Evolutionary conservation across 2,329 filamentous ascomycete genomes (phyloP), one percentile per base, ranked within the genome.

Genomic region (Neocucurbitaria cava): DNA sequence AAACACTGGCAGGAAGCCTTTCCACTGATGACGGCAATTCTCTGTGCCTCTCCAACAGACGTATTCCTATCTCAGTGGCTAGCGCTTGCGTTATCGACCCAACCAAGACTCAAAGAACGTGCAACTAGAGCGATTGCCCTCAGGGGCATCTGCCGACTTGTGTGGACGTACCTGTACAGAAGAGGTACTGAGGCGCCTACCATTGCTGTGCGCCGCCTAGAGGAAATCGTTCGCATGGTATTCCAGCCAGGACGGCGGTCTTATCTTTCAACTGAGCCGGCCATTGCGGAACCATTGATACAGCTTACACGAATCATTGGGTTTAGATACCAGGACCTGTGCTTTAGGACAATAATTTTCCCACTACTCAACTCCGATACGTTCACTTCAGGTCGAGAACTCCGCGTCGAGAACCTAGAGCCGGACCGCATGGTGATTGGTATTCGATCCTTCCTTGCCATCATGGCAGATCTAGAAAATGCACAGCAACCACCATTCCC

Each of bases 371-470:
- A 96, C 71, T 92, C 92, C 1, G 94, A 97, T 47, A 81, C 92
- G n/a, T 95, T 97, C 71, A 82, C 85, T 24, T 86, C 87, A 17
- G 82, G 82, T 81, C 91, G 88, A 66, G 91, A 96, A 40, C 79
- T 95, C 38, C 92, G 87, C 70, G 90, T 97, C 24, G 95, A 98
- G 70, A 91, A 96, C 69, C 83, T 99, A 58, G 95, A 99, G 58
- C 95, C 96, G 0, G 96, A 99, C 71, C 89, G 91, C 66, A 96
- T 97, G 78, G 94, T 98, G n/a, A 90, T 99, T 64, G 95, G 93
- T 2, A 99, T 99, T 59, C 87, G 92, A 59, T 91, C 95, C 3
- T 99, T 98, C 72, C 82, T 99, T 24, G 91, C 90, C 28, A 92
- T 98, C 63, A 94, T 99, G 86, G 85, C 90, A 0, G 95, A 99